Evolutionary conservation across 1,139 yeast species (phyloP).

Genomic region (Zygosaccharomyces sapae): DNA sequence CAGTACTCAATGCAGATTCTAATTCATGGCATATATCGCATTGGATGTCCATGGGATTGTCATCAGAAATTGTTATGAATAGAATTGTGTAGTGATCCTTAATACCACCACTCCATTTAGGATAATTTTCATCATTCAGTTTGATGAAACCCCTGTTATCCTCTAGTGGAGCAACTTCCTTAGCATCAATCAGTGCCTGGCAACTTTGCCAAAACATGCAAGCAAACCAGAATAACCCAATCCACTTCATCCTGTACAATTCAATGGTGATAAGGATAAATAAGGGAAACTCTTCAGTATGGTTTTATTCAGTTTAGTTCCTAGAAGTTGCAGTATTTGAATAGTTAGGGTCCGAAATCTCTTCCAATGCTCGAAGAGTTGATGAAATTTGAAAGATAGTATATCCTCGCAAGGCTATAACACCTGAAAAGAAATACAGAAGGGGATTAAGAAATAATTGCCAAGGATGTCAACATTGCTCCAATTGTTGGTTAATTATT

Average conservation of each 20-base stretch:
- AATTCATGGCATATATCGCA: constrained; percentile 45
- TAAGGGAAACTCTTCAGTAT: neutral
- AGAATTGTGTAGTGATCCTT: constrained; percentile 44
- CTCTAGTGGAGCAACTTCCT: constrained; percentile 5
- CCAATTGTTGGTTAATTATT: constrained; percentile 29
- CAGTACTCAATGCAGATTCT: constrained; percentile 40
- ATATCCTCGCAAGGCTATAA: constrained; percentile 1
- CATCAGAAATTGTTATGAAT: constrained; percentile 44
- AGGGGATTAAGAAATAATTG: neutral
- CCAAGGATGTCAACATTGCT: constrained; percentile 22
- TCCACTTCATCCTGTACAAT: neutral
- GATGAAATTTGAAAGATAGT: neutral
- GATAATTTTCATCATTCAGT: constrained; percentile 36
- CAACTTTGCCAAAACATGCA: constrained; percentile 1
- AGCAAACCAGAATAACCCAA: neutral
- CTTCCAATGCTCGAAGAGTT: neutral
- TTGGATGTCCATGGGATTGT: constrained; percentile 29
- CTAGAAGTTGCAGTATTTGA: neutral
- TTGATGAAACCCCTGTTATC: constrained; percentile 30
- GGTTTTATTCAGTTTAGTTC: neutral
- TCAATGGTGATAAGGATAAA: neutral
- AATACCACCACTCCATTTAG: constrained; percentile 33
- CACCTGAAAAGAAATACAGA: neutral
- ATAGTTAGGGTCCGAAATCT: neutral
- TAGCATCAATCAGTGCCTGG: constrained; percentile 7